Conservation (phyloP, 345 rosid species). For the Citrus inodora region DNA sequence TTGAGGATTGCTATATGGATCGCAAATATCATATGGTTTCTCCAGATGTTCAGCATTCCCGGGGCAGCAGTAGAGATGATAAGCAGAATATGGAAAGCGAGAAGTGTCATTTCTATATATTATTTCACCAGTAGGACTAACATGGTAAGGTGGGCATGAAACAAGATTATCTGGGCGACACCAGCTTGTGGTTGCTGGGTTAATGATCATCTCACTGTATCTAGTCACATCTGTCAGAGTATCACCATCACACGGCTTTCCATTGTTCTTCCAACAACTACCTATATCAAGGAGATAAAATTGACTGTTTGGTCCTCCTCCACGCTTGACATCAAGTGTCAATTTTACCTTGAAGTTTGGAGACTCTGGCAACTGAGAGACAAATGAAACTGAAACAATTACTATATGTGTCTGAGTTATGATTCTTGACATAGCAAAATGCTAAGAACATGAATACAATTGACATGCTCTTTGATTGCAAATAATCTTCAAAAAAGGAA, state of each 20-base stretch:
- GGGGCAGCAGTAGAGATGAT: conserved; percentile 47
- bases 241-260: conserved; percentile 48
- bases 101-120: conserved; percentile 40
- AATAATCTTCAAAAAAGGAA: neutral
- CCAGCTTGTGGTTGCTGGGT: conserved; percentile 44
- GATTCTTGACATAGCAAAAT: neutral
- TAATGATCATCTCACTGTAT: conserved; percentile 50
- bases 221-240: conserved; percentile 52
- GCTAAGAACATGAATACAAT: neutral
- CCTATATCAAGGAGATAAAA: conserved; percentile 58
- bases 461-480: neutral
- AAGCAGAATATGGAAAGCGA: conserved; percentile 43
- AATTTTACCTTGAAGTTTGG: conserved; percentile 51
- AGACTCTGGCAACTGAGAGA: conserved; percentile 46
- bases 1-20: conserved; percentile 57
- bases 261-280: conserved; percentile 64
- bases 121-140: conserved; percentile 31
- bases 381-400: neutral
- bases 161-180: conserved; percentile 38
- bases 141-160: conserved; percentile 47
- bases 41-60: conserved; percentile 41
- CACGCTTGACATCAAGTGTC: conserved; percentile 46
- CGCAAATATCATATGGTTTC: conserved; percentile 44
- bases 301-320: conserved; percentile 52
- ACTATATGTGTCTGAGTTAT: neutral